These are phyloP conservation scores for Botrytis sinoallii DNA, from an alignment of 2,329 filamentous ascomycete genomes.

Conservation along the genomic window DNA sequence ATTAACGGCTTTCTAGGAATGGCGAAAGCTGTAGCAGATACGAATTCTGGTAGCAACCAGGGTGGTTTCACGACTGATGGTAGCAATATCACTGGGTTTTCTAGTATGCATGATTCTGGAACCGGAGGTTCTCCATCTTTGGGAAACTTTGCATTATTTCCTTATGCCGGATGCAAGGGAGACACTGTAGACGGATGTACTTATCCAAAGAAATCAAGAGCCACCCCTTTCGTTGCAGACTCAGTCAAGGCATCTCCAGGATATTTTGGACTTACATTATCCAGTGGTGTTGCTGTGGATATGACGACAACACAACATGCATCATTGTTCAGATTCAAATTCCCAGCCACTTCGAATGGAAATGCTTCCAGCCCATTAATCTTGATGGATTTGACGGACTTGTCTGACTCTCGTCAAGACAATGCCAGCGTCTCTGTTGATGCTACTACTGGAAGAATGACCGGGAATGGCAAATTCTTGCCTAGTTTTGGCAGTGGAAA, in stretches of 20 bases:
- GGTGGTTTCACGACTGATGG: conserved; percentile 53
- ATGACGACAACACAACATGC: conserved; percentile 66
- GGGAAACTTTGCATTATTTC: conserved; percentile 72
- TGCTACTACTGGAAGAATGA: conserved; percentile 55
- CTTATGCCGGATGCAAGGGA: conserved; percentile 57
- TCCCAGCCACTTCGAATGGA: conserved; percentile 44
- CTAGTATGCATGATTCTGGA: conserved; percentile 44
- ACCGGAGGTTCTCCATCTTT: conserved; percentile 55
- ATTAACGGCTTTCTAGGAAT: conserved; percentile 38
- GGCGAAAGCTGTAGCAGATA: conserved; percentile 54
- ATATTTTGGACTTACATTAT: conserved; percentile 60
- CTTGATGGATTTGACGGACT: conserved; percentile 62
- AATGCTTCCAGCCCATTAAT: conserved; percentile 51
- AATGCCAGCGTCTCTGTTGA: conserved; percentile 58
- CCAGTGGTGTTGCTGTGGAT: conserved; percentile 56
- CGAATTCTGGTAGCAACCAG: conserved; percentile 50
- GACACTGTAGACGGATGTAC: conserved; percentile 61
- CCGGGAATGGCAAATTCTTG: conserved; percentile 56
- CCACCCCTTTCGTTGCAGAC: conserved; percentile 41
- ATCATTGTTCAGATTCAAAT: conserved; percentile 64
- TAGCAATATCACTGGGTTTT: conserved; percentile 37
- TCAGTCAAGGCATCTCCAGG: conserved; percentile 59
- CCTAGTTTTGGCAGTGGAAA: conserved; percentile 63
- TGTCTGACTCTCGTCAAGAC: conserved; percentile 55
- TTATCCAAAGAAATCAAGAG: conserved; percentile 51